Evolutionary conservation across 305 asterid genomes (phyloP), one percentile per base, ranked within the genome.

Genomic region (Striga hermonthica): DNA sequence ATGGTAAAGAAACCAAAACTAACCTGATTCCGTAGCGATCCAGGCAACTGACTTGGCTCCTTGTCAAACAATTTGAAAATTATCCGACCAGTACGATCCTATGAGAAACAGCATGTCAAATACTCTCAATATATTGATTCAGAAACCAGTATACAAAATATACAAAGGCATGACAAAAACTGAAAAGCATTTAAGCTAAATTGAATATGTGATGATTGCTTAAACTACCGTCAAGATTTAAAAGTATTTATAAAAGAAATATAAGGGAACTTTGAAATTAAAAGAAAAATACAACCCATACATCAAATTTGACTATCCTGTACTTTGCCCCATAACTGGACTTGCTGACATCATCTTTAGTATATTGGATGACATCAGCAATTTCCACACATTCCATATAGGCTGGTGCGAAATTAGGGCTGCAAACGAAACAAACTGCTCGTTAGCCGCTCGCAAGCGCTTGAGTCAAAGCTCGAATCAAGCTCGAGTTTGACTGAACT

Each of bases 71-170:
- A 92, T 69, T 89, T 89, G 70, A 89, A 83, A 69, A 85, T 90
- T 67, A 89, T 89, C 47, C 94, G 88, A 50, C 92, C 96, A 55
- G 86, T 87, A 5, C 95, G 95, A 78, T 90, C 95, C 97, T 90
- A 68, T 12, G 35, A 64, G 7, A 67, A 62, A 62, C n/a, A 13
- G 45, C n/a, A 70, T 12, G 15, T 38, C 57, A 60, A 64, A 67
- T 84, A 52, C 48, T 38, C 37, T 58, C 66, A 22, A 64, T 52
- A 36, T n/a, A 43, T 67, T 39, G 71, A 34, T 36, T 14, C 7
- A 49, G 53, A 40, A 68, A 60, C 47, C 34, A 54, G 54, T 68
- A 66, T 48, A 34, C 50, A 15, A 50, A 70, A 58, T 6, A 45
- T 3, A 62, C 50, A 9, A 45, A 9, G 4, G 13, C 6, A 56